phyloP scores from a whole-genome alignment of 129 eudicot genomes.

The Chrysanthemum lavandulifolium region DNA sequence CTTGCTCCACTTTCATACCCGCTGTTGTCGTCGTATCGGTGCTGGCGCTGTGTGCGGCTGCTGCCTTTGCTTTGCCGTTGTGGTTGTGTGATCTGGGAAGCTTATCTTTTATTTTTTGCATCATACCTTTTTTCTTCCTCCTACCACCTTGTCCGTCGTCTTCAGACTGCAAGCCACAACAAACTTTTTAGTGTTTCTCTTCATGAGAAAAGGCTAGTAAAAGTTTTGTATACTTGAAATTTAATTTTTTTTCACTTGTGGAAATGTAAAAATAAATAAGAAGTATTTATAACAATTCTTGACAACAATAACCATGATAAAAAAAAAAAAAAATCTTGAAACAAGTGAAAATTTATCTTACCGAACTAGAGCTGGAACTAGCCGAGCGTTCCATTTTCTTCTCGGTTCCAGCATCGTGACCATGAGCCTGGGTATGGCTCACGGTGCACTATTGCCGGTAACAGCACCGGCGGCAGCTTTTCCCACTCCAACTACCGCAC shows the following conservation, averaged over 20 bases:
- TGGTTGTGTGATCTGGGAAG: constrained; percentile 36
- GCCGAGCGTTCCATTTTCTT: constrained; percentile 36
- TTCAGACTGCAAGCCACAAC: constrained; percentile 29
- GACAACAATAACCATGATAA: too few relatives aligned
- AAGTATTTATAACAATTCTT: too few relatives aligned
- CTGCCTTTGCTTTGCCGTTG: constrained; percentile 21
- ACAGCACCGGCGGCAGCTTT: constrained; percentile 29
- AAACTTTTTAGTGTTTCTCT: neutral
- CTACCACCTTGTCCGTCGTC: constrained; percentile 69
- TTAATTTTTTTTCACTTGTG: too few relatives aligned
- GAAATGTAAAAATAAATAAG: too few relatives aligned
- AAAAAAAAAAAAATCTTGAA: neutral
- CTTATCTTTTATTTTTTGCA: constrained; percentile 61
- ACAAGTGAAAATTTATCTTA: neutral
- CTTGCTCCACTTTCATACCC: constrained; percentile 21
- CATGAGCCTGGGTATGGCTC: constrained; percentile 26
- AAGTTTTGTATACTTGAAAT: too few relatives aligned
- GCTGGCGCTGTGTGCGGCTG: constrained; percentile 21
- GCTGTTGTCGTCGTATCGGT: constrained; percentile 16
- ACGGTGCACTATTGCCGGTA: constrained; percentile 29
- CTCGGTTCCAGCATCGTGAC: constrained; percentile 27
- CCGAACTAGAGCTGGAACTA: constrained; percentile 60
- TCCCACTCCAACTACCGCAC: constrained; percentile 33
- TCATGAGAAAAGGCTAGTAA: neutral
- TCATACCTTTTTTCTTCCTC: constrained; percentile 64